These are phyloP conservation scores for Cucumis hystrix DNA, from an alignment of 306 rosid species.

Conservation along the genomic window DNA sequence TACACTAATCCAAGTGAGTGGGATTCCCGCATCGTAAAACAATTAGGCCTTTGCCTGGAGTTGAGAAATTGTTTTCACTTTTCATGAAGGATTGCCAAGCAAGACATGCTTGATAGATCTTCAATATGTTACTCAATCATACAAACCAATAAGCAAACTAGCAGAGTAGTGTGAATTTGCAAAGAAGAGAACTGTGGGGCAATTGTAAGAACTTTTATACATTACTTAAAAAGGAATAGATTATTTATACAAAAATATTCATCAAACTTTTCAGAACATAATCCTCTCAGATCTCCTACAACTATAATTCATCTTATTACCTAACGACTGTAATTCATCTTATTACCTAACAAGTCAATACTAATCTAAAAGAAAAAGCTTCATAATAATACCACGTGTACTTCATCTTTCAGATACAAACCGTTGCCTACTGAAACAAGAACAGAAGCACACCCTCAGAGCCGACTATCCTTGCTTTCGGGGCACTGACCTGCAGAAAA, in stretches of 20 bases:
- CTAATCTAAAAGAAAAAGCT: background rate
- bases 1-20: constrained; percentile 65
- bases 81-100: constrained; percentile 89
- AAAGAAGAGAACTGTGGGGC: background rate
- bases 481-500: constrained; percentile 1
- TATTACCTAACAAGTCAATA: background rate
- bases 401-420: background rate
- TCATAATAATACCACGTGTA: background rate
- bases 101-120: constrained; percentile 19
- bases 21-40: constrained; percentile 79
- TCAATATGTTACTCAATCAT: background rate
- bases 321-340: background rate
- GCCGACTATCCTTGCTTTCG: background rate
- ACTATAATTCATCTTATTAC: background rate
- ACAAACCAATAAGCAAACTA: background rate
- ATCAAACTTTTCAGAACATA: background rate
- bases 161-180: background rate
- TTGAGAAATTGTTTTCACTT: constrained; percentile 46
- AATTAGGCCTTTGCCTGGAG: constrained; percentile 92
- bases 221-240: background rate
- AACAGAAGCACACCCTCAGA: background rate
- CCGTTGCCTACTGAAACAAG: background rate
- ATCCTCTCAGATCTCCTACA: background rate
- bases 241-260: background rate
- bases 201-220: background rate